A percentile compares a stretch with the other conserved stretches of the same genome.
phyloP scores from a whole-genome alignment of 768 basidiomycete species.

The Saitozyma podzolica region DNA sequence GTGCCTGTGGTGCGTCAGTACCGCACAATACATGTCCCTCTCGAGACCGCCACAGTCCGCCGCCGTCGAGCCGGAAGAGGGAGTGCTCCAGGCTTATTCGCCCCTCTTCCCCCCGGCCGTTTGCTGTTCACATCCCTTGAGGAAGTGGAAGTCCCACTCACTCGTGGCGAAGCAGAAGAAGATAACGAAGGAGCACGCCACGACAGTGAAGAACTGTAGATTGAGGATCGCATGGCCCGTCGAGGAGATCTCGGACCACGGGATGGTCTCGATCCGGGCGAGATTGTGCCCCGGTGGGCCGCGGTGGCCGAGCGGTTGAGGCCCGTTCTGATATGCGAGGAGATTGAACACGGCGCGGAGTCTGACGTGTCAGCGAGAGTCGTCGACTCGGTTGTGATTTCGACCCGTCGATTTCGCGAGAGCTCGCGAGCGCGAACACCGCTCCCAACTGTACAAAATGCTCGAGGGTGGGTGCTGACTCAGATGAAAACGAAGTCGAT shows the following conservation, averaged over 20 bases:
- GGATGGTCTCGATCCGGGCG: slow-evolving; percentile 28
- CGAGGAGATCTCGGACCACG: slow-evolving; percentile 14
- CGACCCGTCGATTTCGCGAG: too few species aligned
- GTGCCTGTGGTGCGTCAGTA: slow-evolving; percentile 16
- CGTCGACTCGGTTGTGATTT: neutral
- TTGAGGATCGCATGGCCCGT: slow-evolving; percentile 15
- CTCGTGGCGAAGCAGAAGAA: slow-evolving; percentile 50
- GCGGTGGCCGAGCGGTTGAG: slow-evolving; percentile 33
- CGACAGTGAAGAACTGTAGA: slow-evolving; percentile 44
- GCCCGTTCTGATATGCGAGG: slow-evolving; percentile 40
- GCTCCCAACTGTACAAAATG: neutral
- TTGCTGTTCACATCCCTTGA: neutral
- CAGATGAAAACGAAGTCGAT: too few species aligned
- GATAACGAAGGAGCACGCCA: slow-evolving; percentile 46
- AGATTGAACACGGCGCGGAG: slow-evolving; percentile 50
- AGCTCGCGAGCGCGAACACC: too few species aligned
- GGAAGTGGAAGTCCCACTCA: slow-evolving; percentile 14
- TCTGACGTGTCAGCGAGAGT: slow-evolving; percentile 15
- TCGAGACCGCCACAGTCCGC: too few species aligned
- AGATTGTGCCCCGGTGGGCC: slow-evolving; percentile 33
- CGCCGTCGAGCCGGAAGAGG: neutral
- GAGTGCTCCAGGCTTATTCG: neutral
- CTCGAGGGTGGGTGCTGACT: neutral
- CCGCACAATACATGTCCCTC: too few species aligned
- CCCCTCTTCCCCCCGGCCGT: neutral